phyloP scores from a whole-genome alignment of 805 yeast genomes.

The Metschnikowia continentalis region DNA sequence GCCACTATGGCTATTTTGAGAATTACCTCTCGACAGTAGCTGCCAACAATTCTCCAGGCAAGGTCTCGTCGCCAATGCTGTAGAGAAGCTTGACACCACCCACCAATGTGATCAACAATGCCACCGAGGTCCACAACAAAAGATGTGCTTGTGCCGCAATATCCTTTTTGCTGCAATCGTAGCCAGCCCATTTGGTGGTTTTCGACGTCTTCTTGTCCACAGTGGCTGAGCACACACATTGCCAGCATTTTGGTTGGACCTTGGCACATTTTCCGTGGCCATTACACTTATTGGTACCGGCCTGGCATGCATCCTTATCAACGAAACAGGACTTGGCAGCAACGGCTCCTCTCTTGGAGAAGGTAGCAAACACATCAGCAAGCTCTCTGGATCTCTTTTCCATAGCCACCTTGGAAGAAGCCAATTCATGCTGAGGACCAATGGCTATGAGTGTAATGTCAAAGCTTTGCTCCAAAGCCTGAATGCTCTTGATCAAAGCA shows the following conservation, averaged over 20 bases:
- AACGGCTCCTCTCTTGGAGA: slow-evolving; percentile 14
- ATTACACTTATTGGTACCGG: slow-evolving; percentile 45
- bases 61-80: slow-evolving; percentile 53
- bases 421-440: slow-evolving; percentile 13
- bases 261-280: slow-evolving; percentile 52
- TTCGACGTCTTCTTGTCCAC: slow-evolving; percentile 36
- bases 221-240: slow-evolving; percentile 48
- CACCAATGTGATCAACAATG: slow-evolving; percentile 42
- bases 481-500: slow-evolving; percentile 23
- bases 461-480: slow-evolving; percentile 14
- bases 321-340: slow-evolving; percentile 31
- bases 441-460: slow-evolving; percentile 21
- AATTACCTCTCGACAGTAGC: slow-evolving; percentile 34
- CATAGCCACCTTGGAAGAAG: slow-evolving; percentile 11
- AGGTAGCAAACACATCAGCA: slow-evolving; percentile 13
- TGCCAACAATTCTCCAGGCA: slow-evolving; percentile 67
- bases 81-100: slow-evolving; percentile 52
- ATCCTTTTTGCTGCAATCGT: slow-evolving; percentile 64
- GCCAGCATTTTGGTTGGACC: slow-evolving; percentile 39
- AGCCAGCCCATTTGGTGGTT: slow-evolving; percentile 54
- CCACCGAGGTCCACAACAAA: slow-evolving; percentile 62
- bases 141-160: slow-evolving; percentile 62
- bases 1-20: not conserved
- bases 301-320: slow-evolving; percentile 45
- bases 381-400: slow-evolving; percentile 17